Evolutionary conservation across 192 early-diverging fungal species (phyloP).

Genomic region (Linnemannia exigua): DNA sequence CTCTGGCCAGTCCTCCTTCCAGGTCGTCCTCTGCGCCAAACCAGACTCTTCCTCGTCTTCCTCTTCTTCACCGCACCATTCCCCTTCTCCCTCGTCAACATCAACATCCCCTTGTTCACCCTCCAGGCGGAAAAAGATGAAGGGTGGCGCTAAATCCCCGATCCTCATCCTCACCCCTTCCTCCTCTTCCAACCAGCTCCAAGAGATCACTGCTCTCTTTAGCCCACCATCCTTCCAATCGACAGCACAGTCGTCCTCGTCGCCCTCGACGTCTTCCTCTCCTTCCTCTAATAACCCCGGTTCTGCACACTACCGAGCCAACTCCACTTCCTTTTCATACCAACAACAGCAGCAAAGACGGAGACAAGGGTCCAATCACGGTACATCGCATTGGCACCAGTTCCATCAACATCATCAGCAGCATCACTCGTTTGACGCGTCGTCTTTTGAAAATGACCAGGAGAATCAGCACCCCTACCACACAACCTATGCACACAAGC

Average conservation of each 20-base stretch:
- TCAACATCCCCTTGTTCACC: slow-evolving; percentile 17
- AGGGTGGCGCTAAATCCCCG: slow-evolving; percentile 18
- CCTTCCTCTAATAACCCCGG: background rate
- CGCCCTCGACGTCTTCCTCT: background rate
- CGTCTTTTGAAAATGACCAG: slow-evolving; percentile 15
- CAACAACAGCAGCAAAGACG: slow-evolving; percentile 12
- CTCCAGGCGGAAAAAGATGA: slow-evolving; percentile 39
- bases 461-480: background rate
- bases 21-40: slow-evolving; percentile 42
- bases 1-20: slow-evolving; percentile 35
- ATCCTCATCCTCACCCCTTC: slow-evolving; percentile 14
- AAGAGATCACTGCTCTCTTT: slow-evolving; percentile 3
- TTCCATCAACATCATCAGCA: slow-evolving; percentile 33
- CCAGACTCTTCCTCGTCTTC: slow-evolving; percentile 18
- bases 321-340: slow-evolving; percentile 10
- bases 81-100: slow-evolving; percentile 10
- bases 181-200: slow-evolving; percentile 4
- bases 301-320: slow-evolving; percentile 20
- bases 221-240: slow-evolving; percentile 27
- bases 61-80: background rate
- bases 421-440: slow-evolving; percentile 11
- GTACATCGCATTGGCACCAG: slow-evolving; percentile 34
- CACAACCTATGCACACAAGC: slow-evolving; percentile 1
- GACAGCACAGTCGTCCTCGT: slow-evolving; percentile 14
- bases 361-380: slow-evolving; percentile 20